Evolutionary conservation across 768 basidiomycete species (phyloP).

Genomic region (Symmetrospora coprosmae): DNA sequence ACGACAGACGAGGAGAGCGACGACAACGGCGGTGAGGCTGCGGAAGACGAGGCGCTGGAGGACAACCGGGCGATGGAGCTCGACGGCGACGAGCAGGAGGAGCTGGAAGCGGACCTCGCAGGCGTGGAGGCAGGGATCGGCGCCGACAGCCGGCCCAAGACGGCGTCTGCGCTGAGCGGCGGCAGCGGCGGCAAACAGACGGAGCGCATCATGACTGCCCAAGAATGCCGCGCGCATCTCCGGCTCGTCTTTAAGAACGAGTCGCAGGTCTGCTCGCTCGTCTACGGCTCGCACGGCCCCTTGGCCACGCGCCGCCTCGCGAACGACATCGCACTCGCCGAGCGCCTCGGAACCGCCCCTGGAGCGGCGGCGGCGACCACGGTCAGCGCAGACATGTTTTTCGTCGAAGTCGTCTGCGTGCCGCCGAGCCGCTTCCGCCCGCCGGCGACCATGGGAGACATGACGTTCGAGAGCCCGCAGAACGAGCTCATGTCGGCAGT

Average conservation of each 20-base stretch:
- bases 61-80: slow-evolving; percentile 37
- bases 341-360: not conserved
- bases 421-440: slow-evolving; percentile 93
- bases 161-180: slow-evolving; percentile 54
- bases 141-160: slow-evolving; percentile 63
- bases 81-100: slow-evolving; percentile 44
- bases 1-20: slow-evolving; percentile 30
- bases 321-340: not conserved
- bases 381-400: slow-evolving; percentile 88
- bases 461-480: slow-evolving; percentile 87
- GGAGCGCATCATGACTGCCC: slow-evolving; percentile 77
- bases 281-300: slow-evolving; percentile 86
- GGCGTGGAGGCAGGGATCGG: slow-evolving; percentile 48
- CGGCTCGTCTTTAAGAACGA: slow-evolving; percentile 77
- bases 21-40: slow-evolving; percentile 45
- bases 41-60: slow-evolving; percentile 40
- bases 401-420: slow-evolving; percentile 80
- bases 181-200: slow-evolving; percentile 25
- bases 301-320: slow-evolving; percentile 42
- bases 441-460: slow-evolving; percentile 76
- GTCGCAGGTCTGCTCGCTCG: slow-evolving; percentile 59
- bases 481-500: slow-evolving; percentile 76
- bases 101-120: slow-evolving; percentile 33
- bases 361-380: not conserved
- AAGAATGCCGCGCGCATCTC: slow-evolving; percentile 87